Conservation (phyloP, 192 early-diverging fungal genomes). For the Geranomyces variabilis region DNA sequence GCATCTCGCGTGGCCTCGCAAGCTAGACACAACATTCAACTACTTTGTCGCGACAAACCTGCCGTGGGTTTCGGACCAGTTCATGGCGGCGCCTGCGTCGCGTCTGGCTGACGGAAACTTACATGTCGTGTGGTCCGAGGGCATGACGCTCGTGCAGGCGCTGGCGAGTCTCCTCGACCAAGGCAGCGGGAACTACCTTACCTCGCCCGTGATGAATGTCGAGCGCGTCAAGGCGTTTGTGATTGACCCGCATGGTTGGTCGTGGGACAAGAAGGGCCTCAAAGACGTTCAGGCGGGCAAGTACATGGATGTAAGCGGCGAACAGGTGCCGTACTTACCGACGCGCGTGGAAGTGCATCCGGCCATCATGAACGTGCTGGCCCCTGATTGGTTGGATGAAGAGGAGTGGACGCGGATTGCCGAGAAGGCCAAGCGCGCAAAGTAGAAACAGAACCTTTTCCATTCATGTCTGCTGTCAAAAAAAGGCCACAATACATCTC, state of each 20-base stretch:
- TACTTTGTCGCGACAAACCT: slow-evolving; percentile 61
- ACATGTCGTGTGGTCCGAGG: slow-evolving; percentile 54
- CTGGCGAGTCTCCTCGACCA: slow-evolving; percentile 49
- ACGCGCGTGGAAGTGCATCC: slow-evolving; percentile 45
- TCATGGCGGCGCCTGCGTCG: slow-evolving; percentile 52
- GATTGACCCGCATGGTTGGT: slow-evolving; percentile 53
- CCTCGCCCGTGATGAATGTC: slow-evolving; percentile 44
- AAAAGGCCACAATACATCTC: too few species aligned
- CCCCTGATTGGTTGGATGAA: slow-evolving; percentile 39
- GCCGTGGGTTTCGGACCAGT: slow-evolving; percentile 60
- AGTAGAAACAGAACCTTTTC: too few species aligned
- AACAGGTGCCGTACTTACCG: slow-evolving; percentile 29
- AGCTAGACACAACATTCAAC: slow-evolving; percentile 33
- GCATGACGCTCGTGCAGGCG: slow-evolving; percentile 44
- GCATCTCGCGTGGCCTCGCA: slow-evolving; percentile 24
- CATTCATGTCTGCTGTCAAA: too few species aligned
- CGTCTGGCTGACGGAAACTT: slow-evolving; percentile 58
- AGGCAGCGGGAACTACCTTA: slow-evolving; percentile 49
- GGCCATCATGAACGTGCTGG: slow-evolving; percentile 29
- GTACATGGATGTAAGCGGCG: slow-evolving; percentile 48
- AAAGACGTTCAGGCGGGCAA: not conserved
- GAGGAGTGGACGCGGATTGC: slow-evolving; percentile 21
- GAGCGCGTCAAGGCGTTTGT: slow-evolving; percentile 59
- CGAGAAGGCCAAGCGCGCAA: slow-evolving; percentile 1
- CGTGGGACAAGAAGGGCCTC: not conserved